Base-by-base conservation (phyloP, 2,329 filamentous ascomycete genomes). In the Cercospora sesami region DNA sequence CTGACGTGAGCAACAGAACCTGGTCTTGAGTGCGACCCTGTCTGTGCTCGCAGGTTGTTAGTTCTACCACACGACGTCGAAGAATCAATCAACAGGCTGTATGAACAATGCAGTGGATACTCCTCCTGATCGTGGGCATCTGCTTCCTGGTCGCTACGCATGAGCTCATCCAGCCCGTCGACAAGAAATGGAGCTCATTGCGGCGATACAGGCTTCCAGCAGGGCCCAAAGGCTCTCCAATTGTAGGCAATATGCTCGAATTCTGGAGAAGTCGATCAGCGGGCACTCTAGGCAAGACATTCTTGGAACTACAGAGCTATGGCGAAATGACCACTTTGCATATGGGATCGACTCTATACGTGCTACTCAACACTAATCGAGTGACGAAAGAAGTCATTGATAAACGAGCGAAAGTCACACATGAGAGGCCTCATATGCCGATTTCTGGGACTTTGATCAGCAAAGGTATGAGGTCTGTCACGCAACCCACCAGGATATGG, bases 401-500 rank as follows among this genome's bases (percentile, higher is more conserved):
- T 28, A 68, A 68, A n/a, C 39, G 66, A 16, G 66, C 66, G 6
- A 68, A 59, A 39, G 26, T 62, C 21, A 68, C 66, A 16, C 62
- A 65, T 45, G 66, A 68, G 57, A 59, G 66, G 21, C 66, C 66
- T 23, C 66, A 64, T 16, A 68, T 68, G 66, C 66, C 66, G 3
- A 68, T 68, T 21, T 65, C 66, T 12, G 66, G 66, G 6, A 62
- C 60, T 18, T 51, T 68, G 23, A 59, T 68, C 26, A 65, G 63
- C 18, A 64, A 55, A 14, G 62, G 66, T 8, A 68, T 68, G 66
- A 63, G 66, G 5, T 68, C 66, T 18, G 66, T 68, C 18, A 68
- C 66, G 26, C 66, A 68, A 8, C 63, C 66, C 4, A 68, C 66
- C 2, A 45, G 18, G 3, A 39, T 65, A 2, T 68, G 66, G 66